Percentiles rank a stretch among this genome's conserved stretches.
Evolutionary conservation across 345 rosid species (phyloP).

Genomic region (Eucalyptus victrix): DNA sequence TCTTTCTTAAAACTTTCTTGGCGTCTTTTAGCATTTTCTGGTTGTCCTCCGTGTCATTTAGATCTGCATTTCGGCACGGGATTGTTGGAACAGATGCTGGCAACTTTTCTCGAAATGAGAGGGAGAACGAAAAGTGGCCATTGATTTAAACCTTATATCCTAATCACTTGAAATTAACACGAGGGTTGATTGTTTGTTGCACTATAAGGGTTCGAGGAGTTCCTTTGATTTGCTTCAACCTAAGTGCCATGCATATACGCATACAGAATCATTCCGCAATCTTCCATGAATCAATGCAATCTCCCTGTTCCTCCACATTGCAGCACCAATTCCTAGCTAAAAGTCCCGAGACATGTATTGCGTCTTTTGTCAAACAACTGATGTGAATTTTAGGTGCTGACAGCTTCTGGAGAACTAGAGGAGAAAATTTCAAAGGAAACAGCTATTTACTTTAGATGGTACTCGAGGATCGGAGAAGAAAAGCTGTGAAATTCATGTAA

Average conservation of each 20-base stretch:
- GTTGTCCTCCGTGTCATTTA: neutral
- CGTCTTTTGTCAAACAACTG: neutral
- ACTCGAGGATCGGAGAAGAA: neutral
- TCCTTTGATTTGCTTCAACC: neutral
- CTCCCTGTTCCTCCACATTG: neutral
- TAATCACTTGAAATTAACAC: neutral
- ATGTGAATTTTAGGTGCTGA: neutral
- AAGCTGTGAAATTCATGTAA: neutral
- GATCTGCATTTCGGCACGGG: neutral
- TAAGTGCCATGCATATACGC: neutral
- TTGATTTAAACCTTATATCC: neutral
- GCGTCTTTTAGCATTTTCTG: neutral
- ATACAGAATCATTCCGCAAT: neutral
- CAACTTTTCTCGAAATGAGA: neutral
- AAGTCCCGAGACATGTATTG: neutral
- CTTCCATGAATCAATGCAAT: neutral
- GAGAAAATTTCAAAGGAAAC: neutral
- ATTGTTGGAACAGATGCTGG: neutral
- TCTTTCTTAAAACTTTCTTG: rapidly evolving
- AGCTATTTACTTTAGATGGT: neutral
- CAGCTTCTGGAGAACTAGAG: neutral
- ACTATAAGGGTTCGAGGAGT: neutral
- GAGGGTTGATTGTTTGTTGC: neutral
- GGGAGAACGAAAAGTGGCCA: neutral
- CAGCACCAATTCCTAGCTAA: neutral